Evolutionary conservation across 2,329 filamentous ascomycete species (phyloP).

Genomic region (Penicillium frequentans): DNA sequence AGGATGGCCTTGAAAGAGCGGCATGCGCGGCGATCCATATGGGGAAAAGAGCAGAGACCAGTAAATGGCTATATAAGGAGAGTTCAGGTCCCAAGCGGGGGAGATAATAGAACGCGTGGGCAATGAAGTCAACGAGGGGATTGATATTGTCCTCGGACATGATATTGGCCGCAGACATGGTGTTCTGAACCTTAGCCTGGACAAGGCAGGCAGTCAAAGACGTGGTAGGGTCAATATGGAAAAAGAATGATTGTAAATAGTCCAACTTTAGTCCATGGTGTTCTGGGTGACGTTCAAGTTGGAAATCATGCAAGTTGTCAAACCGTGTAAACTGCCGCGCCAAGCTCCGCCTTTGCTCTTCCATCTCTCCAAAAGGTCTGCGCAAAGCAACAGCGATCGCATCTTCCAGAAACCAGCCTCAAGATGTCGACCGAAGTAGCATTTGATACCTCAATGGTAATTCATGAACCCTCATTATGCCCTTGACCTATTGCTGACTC

Average conservation of each 20-base stretch:
- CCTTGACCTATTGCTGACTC: constrained; percentile 13
- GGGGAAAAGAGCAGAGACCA: constrained; percentile 72
- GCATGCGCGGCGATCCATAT: constrained; percentile 84
- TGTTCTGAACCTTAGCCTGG: not conserved
- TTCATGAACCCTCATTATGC: not conserved
- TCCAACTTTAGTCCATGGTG: constrained; percentile 15
- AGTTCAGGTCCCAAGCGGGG: constrained; percentile 46
- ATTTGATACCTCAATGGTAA: constrained; percentile 83
- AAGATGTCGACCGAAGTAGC: constrained; percentile 74
- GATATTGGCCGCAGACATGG: constrained; percentile 21
- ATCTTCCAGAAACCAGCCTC: not conserved
- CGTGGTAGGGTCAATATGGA: not conserved
- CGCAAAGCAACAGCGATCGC: not conserved
- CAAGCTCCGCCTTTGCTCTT: constrained; percentile 16
- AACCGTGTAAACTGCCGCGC: constrained; percentile 9
- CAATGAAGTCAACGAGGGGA: constrained; percentile 40
- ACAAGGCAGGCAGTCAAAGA: not conserved
- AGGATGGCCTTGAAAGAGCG: constrained; percentile 79
- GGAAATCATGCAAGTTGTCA: not conserved
- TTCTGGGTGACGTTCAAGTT: not conserved
- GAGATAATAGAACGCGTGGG: constrained; percentile 47
- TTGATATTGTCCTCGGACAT: constrained; percentile 29
- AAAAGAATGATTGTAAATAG: not conserved
- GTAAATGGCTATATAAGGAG: constrained; percentile 61
- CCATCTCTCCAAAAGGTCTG: not conserved